phyloP scores from a whole-genome alignment of 2,329 filamentous ascomycete genomes.

The Aureobasidium sp. region DNA sequence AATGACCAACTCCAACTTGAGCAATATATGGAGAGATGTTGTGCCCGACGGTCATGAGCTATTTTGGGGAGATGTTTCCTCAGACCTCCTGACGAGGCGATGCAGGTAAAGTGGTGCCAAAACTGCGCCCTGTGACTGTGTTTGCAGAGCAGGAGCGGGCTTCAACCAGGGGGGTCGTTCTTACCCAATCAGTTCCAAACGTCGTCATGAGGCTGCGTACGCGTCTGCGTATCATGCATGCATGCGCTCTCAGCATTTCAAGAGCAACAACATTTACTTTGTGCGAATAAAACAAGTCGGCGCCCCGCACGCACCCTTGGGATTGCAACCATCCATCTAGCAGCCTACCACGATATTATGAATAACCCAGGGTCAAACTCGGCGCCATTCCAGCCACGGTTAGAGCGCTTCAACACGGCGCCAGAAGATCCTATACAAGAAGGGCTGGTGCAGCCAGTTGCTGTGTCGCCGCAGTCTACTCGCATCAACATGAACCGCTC shows the following conservation, averaged over 20 bases:
- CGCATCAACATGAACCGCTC: constrained; percentile 13
- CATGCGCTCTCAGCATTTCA: not conserved
- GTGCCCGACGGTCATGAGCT: not conserved
- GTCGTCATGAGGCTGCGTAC: not conserved
- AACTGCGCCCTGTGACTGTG: not conserved
- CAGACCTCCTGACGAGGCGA: not conserved
- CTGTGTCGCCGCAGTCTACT: constrained; percentile 4
- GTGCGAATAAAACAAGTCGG: not conserved
- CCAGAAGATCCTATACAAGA: constrained; percentile 14
- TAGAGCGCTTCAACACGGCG: constrained; percentile 16
- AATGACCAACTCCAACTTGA: not conserved
- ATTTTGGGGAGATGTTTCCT: too few species aligned
- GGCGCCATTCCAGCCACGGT: not conserved
- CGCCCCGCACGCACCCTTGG: not conserved
- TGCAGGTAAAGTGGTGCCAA: too few species aligned
- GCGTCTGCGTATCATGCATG: not conserved
- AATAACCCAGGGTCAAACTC: not conserved
- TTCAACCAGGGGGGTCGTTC: not conserved
- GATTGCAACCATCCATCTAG: not conserved
- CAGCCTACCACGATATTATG: not conserved
- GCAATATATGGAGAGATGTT: not conserved
- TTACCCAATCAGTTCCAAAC: not conserved
- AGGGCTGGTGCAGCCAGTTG: constrained; percentile 1
- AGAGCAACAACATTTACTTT: not conserved
- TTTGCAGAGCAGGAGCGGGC: not conserved